Conservation (phyloP, 257 asterid species). For the Solanum paucissectum region DNA sequence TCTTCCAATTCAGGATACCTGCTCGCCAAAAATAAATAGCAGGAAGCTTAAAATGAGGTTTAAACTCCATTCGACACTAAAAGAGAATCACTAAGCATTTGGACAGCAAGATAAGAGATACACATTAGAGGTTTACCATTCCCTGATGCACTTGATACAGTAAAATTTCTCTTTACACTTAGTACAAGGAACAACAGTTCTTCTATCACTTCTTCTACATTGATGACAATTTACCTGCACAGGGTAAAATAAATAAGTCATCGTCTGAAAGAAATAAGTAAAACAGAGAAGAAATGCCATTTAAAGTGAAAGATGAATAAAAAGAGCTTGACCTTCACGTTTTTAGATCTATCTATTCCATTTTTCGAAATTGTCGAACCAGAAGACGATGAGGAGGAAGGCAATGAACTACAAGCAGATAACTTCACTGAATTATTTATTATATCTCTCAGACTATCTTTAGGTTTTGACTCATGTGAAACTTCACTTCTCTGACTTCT, state of each 20-base stretch:
- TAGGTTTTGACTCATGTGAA: background rate
- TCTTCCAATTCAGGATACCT: slow-evolving; percentile 66
- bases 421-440: slow-evolving; percentile 9
- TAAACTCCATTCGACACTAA: background rate
- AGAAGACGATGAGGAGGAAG: slow-evolving; percentile 32
- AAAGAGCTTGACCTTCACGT: slow-evolving; percentile 24
- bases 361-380: slow-evolving; percentile 20
- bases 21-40: background rate
- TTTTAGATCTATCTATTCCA: slow-evolving; percentile 18
- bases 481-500: background rate
- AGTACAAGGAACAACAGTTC: slow-evolving; percentile 56
- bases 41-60: background rate
- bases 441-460: slow-evolving; percentile 4
- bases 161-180: slow-evolving; percentile 42
- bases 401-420: slow-evolving; percentile 15
- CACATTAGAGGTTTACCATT: slow-evolving; percentile 33
- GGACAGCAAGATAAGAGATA: slow-evolving; percentile 1
- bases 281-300: background rate
- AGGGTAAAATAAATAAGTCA: background rate
- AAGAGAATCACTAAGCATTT: background rate
- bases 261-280: background rate
- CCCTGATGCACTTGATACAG: slow-evolving; percentile 64
- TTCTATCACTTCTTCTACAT: slow-evolving; percentile 48
- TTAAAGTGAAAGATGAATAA: slow-evolving; percentile 1
- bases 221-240: slow-evolving; percentile 53